Base-by-base conservation (phyloP, 2,329 filamentous ascomycete genomes). In the Magnaporthiopsis poae region DNA sequence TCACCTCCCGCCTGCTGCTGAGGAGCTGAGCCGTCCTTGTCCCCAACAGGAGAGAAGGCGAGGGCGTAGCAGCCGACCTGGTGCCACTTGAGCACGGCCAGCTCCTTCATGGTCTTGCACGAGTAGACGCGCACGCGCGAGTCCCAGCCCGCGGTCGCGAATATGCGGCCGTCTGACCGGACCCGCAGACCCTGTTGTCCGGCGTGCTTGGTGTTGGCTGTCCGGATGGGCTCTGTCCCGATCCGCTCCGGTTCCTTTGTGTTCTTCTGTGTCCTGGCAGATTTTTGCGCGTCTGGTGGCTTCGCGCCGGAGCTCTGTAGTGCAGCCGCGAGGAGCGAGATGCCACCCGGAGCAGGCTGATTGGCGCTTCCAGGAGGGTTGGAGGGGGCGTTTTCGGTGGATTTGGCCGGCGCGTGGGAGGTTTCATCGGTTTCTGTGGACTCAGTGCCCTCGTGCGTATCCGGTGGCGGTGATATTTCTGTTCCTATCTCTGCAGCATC, bases 1-100 rank as follows among this genome's bases (percentile, higher is more conserved):
- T 65, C 33, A 11, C 61, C 61, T n/a, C 18, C 31, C 7, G 21
- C 56, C 27, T 46, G 27, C 36, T 46, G 27, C 62, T 33, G 13
- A n/a, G 33, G 12, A 15, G 21, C 64, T 12, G 21, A 12, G 13
- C 56, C 33, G 21, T 25, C 35, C 18, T 46, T n/a, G 25, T 18
- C 60, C 25, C 60, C 31, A 11, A 86, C 70, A 31, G 77, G 72
- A 0, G 85, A 88, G 79, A 98, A 96, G 0, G 86, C 88, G 25
- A 91, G 84, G 3, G 91, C 86, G 77, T 95, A 97, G 70, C 91
- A 93, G 0, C 93, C 93, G 39, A 90, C 89, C 71, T 89, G 88
- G 77, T 98, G 95, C 94, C 94, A 98, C 77, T 96, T 96, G 69
- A 98, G 79, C 66, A 97, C 92, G 0, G 94, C 95, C 13, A 98